Evolutionary conservation across 805 yeast genomes (phyloP).

Genomic region (Ogataea sp.): DNA sequence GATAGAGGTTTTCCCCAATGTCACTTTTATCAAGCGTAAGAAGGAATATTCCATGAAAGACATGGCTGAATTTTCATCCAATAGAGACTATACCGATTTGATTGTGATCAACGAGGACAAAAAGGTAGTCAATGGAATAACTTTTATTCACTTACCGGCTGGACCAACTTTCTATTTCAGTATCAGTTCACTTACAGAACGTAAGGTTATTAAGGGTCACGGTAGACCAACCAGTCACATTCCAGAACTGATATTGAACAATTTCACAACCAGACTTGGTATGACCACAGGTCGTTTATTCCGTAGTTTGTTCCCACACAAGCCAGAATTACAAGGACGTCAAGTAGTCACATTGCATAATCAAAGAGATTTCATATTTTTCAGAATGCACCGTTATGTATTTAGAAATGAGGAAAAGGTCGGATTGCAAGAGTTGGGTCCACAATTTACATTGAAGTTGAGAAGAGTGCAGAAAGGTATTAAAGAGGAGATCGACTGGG

Average conservation of each 20-base stretch:
- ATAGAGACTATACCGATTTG: conserved; percentile 81
- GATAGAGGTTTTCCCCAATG: conserved; percentile 77
- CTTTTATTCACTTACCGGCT: conserved; percentile 87
- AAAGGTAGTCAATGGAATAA: conserved; percentile 83
- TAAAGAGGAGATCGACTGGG: conserved; percentile 92
- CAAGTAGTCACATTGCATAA: conserved; percentile 94
- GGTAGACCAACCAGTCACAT: conserved; percentile 86
- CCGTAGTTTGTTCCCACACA: conserved; percentile 86
- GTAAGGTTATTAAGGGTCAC: conserved; percentile 74
- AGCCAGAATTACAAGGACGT: conserved; percentile 91
- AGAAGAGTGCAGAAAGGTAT: conserved; percentile 89
- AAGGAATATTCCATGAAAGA: conserved; percentile 78
- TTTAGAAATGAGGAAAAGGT: conserved; percentile 87
- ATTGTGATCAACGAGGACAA: conserved; percentile 91
- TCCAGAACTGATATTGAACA: conserved; percentile 88
- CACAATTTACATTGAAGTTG: conserved; percentile 86
- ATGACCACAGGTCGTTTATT: conserved; percentile 87
- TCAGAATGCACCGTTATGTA: conserved; percentile 89
- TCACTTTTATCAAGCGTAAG: conserved; percentile 82
- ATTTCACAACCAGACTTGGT: conserved; percentile 89
- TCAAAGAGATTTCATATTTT: conserved; percentile 91
- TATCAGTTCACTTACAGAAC: conserved; percentile 65
- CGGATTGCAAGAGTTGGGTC: conserved; percentile 93
- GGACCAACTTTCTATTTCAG: conserved; percentile 96
- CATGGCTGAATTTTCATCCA: conserved; percentile 74